These are phyloP conservation scores for Hylodesmum podocarpum DNA, from an alignment of 306 rosid species.

Conservation along the genomic window DNA sequence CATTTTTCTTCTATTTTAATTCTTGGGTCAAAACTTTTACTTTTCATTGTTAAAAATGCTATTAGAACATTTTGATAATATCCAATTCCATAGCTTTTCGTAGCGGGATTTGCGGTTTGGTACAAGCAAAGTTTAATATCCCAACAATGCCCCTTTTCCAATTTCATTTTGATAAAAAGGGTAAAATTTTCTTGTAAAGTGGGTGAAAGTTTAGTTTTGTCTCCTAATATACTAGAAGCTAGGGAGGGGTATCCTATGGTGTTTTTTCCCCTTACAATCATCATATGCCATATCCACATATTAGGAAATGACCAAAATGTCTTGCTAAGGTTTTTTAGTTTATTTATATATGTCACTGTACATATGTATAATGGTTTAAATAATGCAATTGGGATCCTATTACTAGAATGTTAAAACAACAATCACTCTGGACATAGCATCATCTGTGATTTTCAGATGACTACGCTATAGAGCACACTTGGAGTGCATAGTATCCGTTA, in stretches of 20 bases:
- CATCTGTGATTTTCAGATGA: conserved; percentile 3
- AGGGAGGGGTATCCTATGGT: conserved; percentile 28
- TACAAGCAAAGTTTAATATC: not conserved
- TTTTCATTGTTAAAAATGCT: not conserved
- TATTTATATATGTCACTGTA: not conserved
- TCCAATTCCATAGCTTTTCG: not conserved
- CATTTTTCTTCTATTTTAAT: not conserved
- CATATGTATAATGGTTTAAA: no score
- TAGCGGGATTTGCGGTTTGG: conserved; percentile 20
- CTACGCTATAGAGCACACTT: not conserved
- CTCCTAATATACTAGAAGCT: conserved; percentile 25
- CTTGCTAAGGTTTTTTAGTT: not conserved
- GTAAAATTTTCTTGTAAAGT: conserved; percentile 25
- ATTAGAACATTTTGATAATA: no score
- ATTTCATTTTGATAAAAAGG: not conserved
- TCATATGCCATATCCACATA: not conserved
- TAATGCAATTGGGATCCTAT: not conserved
- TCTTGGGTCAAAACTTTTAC: not conserved
- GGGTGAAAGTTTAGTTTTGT: conserved; percentile 42
- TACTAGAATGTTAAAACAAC: not conserved
- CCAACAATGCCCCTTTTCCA: not conserved
- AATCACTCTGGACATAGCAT: conserved; percentile 3
- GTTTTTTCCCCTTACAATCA: not conserved
- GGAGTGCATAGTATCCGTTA: not conserved
- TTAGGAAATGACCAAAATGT: conserved; percentile 10